phyloP scores from a whole-genome alignment of 495 filamentous ascomycete genomes.

The Astrothelium subdiscretum region DNA sequence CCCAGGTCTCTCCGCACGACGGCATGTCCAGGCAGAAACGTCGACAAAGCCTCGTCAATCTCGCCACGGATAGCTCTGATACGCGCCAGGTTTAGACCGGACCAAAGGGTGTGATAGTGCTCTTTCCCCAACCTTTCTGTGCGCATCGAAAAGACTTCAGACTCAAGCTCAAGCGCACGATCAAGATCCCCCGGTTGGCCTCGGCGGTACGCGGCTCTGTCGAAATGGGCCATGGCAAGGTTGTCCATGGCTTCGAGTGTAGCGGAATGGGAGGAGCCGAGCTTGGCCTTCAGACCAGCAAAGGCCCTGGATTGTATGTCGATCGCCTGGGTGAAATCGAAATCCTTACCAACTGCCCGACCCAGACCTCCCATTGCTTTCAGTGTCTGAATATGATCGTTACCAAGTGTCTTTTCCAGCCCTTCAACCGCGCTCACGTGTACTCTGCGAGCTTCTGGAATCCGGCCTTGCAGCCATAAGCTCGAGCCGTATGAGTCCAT shows the following conservation, averaged over 20 bases:
- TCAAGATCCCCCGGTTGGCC: not conserved
- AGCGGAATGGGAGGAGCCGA: conserved; percentile 13
- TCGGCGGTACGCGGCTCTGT: conserved; percentile 1
- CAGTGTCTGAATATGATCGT: not conserved
- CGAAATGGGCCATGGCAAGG: conserved; percentile 18
- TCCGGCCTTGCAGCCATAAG: not conserved
- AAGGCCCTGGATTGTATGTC: not conserved
- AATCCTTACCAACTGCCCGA: not conserved
- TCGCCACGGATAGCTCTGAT: conserved; percentile 16
- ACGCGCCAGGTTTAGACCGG: conserved; percentile 15
- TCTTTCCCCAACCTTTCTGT: conserved; percentile 18
- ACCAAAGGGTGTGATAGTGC: conserved; percentile 22
- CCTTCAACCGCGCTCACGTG: not conserved
- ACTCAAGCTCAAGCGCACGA: conserved; percentile 4
- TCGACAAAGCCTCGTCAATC: conserved; percentile 8
- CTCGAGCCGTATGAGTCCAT: conserved; percentile 1
- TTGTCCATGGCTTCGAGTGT: conserved; percentile 18
- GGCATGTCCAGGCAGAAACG: conserved; percentile 10
- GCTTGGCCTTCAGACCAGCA: conserved; percentile 1
- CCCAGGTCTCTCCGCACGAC: conserved; percentile 16
- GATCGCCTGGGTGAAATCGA: not conserved
- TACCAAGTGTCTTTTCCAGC: not conserved
- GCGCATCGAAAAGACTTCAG: conserved; percentile 12
- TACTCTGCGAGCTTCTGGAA: not conserved
- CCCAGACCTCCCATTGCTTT: not conserved